phyloP scores from a whole-genome alignment of 2,329 filamentous ascomycete species.

The Aquanectria penicillioides region DNA sequence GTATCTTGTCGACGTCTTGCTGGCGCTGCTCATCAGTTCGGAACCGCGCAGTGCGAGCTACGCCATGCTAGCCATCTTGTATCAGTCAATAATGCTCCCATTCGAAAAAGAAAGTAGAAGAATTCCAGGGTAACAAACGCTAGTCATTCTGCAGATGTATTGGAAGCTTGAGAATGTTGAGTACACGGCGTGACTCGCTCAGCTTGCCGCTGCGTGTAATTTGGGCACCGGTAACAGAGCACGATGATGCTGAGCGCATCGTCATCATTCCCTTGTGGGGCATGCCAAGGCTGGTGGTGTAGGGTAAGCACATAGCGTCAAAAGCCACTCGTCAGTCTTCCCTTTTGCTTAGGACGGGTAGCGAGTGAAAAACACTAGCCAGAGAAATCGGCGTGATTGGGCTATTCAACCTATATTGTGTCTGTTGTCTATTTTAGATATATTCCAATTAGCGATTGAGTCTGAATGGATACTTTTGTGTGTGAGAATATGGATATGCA shows the following conservation, averaged over 20 bases:
- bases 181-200: not conserved
- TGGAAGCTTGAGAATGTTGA: not conserved
- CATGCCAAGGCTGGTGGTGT: too few species aligned
- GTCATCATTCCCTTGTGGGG: too few species aligned
- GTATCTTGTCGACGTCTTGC: conserved; percentile 79
- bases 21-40: conserved; percentile 76
- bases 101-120: not conserved
- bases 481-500: too few species aligned
- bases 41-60: conserved; percentile 72
- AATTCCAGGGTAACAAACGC: conserved; percentile 30
- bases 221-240: not conserved
- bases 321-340: too few species aligned
- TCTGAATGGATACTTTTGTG: too few species aligned
- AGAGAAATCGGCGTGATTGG: too few species aligned
- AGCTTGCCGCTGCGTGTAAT: not conserved
- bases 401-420: too few species aligned
- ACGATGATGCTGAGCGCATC: conserved; percentile 16
- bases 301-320: too few species aligned
- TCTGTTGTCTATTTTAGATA: too few species aligned
- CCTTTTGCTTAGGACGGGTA: too few species aligned
- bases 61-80: conserved; percentile 74
- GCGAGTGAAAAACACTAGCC: too few species aligned
- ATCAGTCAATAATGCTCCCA: conserved; percentile 37
- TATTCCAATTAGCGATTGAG: too few species aligned
- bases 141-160: conserved; percentile 32